Conservation (phyloP, 108 stramenopile species). For the Pseudonitzschia pungens region DNA sequence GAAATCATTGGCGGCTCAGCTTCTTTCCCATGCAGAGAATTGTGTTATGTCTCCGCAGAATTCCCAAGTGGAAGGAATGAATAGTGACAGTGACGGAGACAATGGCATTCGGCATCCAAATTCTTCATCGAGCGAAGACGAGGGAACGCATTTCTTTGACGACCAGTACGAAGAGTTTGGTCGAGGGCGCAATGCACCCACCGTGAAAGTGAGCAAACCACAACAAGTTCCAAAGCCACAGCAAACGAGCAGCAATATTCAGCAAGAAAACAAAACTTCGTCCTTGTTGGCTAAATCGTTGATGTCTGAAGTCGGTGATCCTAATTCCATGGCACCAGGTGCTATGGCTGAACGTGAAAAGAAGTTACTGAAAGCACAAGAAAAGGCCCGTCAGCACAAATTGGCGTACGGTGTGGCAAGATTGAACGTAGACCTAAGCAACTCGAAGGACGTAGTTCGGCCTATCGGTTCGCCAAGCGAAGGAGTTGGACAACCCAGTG, state of each 20-base stretch:
- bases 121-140: background rate
- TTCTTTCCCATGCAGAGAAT: conserved; percentile 14
- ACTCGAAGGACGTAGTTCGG: conserved; percentile 12
- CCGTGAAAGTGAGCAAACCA: background rate
- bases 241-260: background rate
- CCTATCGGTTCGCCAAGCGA: conserved; percentile 46
- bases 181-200: background rate
- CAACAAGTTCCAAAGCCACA: conserved; percentile 1
- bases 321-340: conserved; percentile 56
- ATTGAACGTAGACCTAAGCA: background rate
- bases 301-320: conserved; percentile 59
- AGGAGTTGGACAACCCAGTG: conserved; percentile 44
- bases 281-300: conserved; percentile 58
- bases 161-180: conserved; percentile 37
- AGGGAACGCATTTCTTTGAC: conserved; percentile 10
- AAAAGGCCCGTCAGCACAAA: conserved; percentile 23
- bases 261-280: conserved; percentile 26
- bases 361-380: conserved; percentile 54
- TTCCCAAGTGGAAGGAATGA: background rate
- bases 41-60: conserved; percentile 30
- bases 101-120: background rate
- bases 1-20: conserved; percentile 14
- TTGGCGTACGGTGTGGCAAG: background rate
- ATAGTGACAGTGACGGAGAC: conserved; percentile 14
- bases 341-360: conserved; percentile 59